Evolutionary conservation across 345 rosid genomes (phyloP), one percentile per base, ranked within the genome.

Genomic region (Corymbia maculata): DNA sequence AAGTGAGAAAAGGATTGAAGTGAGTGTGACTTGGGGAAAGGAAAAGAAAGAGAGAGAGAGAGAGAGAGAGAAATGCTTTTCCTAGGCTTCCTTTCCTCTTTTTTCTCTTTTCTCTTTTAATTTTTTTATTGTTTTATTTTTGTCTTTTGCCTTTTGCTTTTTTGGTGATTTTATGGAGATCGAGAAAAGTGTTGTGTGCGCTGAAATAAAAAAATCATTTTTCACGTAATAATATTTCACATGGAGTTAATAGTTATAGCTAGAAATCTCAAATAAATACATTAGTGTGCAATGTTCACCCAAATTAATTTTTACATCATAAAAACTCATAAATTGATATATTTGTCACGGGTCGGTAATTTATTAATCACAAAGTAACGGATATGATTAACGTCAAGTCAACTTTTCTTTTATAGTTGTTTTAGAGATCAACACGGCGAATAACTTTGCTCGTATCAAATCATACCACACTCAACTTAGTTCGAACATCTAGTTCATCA

Each of bases 1-100:
- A 87, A 91, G 89, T 79, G 82, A 75, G 88, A 89, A 91, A 91
- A 89, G 87, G 93, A 89, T 92, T 59, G 88, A 47, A 88, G 85
- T 89, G 92, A 89, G 88, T 45, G 90, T 79, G 87, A 89, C 91
- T 89, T 87, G 51, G 88, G 68, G 86, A 90, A 49, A 26, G 36
- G 55, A 84, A 87, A 51, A 86, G 68, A 88, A 47, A 53, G 61
- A 89, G 52, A 84, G 52, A 88, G 42, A 22, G 79, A 52, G 24
- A 55, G 12, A 53, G 75, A 55, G 80, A 55, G 45, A 88, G 21
- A 88, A 47, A 52, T 68, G 61, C 79, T 13, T 86, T 86, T 85
- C 57, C 45, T 22, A 30, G 52, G 44, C 42, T 88, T 88, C 86
- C 51, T 49, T 22, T 36, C 42, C 42, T 36, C 42, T 36, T 26